Conservation (phyloP, 169 alveolate species). For the Babesia bigemina region DNA sequence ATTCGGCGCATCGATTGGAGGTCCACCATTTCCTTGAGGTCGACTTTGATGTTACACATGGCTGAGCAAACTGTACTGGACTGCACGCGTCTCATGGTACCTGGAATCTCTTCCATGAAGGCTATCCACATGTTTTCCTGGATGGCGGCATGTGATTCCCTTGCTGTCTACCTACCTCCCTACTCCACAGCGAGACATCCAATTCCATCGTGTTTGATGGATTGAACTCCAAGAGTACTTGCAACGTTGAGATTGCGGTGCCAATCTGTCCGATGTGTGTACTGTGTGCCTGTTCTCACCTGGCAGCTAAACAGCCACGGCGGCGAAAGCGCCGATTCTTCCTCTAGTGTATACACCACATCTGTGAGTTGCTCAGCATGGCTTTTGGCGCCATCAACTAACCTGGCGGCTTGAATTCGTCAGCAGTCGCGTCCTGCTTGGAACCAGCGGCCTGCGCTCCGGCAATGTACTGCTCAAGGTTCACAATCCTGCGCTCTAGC, state of each 20-base stretch:
- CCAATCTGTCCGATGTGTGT: slow-evolving; percentile 66
- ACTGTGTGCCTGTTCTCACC: slow-evolving; percentile 3
- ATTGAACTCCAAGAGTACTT: slow-evolving; percentile 84
- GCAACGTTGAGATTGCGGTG: slow-evolving; percentile 88
- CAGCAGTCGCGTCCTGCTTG: background rate
- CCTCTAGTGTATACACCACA: slow-evolving; percentile 62
- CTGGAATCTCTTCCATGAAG: slow-evolving; percentile 80
- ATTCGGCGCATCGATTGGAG: slow-evolving; percentile 54
- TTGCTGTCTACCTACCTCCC: slow-evolving; percentile 73
- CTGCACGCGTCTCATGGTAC: slow-evolving; percentile 53
- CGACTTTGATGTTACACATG: slow-evolving; percentile 49
- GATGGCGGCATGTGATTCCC: background rate
- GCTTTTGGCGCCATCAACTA: background rate
- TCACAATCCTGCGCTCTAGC: slow-evolving; percentile 69
- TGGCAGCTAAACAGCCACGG: slow-evolving; percentile 91
- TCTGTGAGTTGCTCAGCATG: slow-evolving; percentile 1
- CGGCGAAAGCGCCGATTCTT: slow-evolving; percentile 78
- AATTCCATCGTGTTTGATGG: slow-evolving; percentile 84
- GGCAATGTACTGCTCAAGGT: slow-evolving; percentile 65
- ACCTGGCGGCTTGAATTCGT: slow-evolving; percentile 48
- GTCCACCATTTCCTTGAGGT: slow-evolving; percentile 44
- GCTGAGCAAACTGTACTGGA: slow-evolving; percentile 13
- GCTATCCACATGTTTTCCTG: slow-evolving; percentile 87
- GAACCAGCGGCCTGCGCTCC: slow-evolving; percentile 1
- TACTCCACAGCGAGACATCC: slow-evolving; percentile 84